Evolutionary conservation across 2,329 filamentous ascomycete genomes (phyloP).

Genomic region (Colletotrichum endophyticum): DNA sequence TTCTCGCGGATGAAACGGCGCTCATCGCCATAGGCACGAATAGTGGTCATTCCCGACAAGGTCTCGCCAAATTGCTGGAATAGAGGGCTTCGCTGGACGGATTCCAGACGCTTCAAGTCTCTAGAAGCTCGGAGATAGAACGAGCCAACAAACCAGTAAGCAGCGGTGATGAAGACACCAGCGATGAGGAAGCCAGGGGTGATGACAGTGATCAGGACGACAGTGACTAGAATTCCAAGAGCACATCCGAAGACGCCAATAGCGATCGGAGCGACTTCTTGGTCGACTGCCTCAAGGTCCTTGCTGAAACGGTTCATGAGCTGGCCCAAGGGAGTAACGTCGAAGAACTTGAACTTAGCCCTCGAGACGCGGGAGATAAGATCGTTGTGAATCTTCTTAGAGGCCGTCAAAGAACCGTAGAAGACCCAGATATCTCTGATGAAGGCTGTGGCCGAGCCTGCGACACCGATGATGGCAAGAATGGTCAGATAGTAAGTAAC

Average conservation of each 20-base stretch:
- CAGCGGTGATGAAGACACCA: conserved; percentile 78
- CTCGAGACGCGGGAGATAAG: conserved; percentile 82
- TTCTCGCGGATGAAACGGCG: conserved; percentile 94
- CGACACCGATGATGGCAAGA: conserved; percentile 79
- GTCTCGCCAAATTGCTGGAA: conserved; percentile 99
- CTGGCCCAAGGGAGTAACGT: conserved; percentile 92
- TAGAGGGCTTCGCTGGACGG: conserved; percentile 89
- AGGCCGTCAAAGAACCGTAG: conserved; percentile 88
- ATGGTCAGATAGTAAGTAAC: conserved; percentile 82
- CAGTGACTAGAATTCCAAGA: conserved; percentile 78
- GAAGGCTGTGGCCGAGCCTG: conserved; percentile 82
- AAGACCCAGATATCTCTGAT: conserved; percentile 88
- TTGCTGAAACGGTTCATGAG: conserved; percentile 99
- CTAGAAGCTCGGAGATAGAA: conserved; percentile 94
- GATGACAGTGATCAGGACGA: conserved; percentile 84
- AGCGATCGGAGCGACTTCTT: conserved; percentile 92
- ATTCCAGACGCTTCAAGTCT: conserved; percentile 93
- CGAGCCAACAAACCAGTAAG: conserved; percentile 83
- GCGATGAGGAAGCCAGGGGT: conserved; percentile 92
- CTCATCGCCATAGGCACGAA: conserved; percentile 94
- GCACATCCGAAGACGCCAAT: conserved; percentile 74
- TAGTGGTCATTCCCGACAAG: conserved; percentile 91
- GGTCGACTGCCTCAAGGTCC: conserved; percentile 92
- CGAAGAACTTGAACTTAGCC: conserved; percentile 97
- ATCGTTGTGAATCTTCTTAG: conserved; percentile 79